Base-by-base conservation (phyloP, 2,329 filamentous ascomycete genomes). In the Colletotrichum sp. region DNA sequence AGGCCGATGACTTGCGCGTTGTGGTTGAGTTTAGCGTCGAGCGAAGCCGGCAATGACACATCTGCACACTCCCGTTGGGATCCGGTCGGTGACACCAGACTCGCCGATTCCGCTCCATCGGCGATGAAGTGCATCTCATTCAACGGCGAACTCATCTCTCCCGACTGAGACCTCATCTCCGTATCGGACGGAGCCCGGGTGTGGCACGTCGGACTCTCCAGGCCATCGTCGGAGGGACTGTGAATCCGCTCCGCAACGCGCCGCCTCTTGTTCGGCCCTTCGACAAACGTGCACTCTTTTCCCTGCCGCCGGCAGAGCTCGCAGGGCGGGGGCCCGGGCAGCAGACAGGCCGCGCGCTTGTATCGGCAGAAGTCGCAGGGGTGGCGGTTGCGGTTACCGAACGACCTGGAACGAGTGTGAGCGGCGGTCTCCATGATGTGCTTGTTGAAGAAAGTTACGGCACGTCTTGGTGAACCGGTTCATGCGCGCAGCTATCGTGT, bases 281-380 rank as follows among this genome's bases (percentile, higher is more conserved):
- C 67, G 30, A 74, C 26, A 7, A 74, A 74, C 1, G 72, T 74
- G 61, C 72, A 74, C 6, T 74, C 68, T 21, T 66, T 74, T 10
- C 61, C 72, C n/a, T 61, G 68, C 4, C 72, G 36, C 24, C 48
- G 56, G 61, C 72, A 74, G 2, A 74, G 52, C 26, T 74, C 72
- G 36, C 72, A 74, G 5, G 72, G 72, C 36, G 72, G 72, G 7
- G 30, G 21, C 2, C 32, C 52, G 30, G 48, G 61, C 6, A 74
- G 18, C 24, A 74, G n/a, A 43, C 72, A 74, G 36, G 72, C 72
- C 12, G 72, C 72, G 52, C 72, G 72, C 36, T 74, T 74, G 48
- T 71, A 74, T 26, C 72, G 72, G 52, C 72, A 74, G 18, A 71
- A 71, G 52, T 74, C 72, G 68, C 72, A 74, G 9, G 72, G 72